These are phyloP conservation scores for Starmerella ratchasimensis DNA, from an alignment of 805 yeast species.

Conservation along the genomic window DNA sequence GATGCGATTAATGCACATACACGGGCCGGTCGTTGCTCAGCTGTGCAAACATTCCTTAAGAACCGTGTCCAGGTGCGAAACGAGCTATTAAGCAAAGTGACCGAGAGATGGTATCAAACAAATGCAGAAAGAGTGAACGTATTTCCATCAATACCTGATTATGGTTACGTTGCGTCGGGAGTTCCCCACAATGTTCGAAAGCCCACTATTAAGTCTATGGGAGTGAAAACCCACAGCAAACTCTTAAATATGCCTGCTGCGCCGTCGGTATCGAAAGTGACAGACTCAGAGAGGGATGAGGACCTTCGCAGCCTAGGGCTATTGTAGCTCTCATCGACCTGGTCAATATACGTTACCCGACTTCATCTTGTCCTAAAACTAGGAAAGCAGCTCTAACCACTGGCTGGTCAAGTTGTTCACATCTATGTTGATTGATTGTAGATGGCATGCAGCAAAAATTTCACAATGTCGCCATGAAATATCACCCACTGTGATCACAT, in stretches of 20 bases:
- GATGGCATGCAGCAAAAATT: no score
- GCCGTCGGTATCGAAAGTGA: slow-evolving; percentile 49
- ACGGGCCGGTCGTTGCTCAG: slow-evolving; percentile 57
- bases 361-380: no score
- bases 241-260: slow-evolving; percentile 52
- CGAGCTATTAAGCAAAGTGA: slow-evolving; percentile 53
- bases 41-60: slow-evolving; percentile 73
- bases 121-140: slow-evolving; percentile 74
- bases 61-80: slow-evolving; percentile 52
- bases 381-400: no score
- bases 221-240: slow-evolving; percentile 58
- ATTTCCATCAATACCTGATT: slow-evolving; percentile 46
- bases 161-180: slow-evolving; percentile 30
- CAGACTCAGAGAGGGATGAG: slow-evolving; percentile 56
- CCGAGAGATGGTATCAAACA: slow-evolving; percentile 81
- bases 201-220: slow-evolving; percentile 50
- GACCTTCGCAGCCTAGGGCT: slow-evolving; percentile 58
- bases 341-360: no score
- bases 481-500: no score
- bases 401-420: no score
- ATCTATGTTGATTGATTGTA: no score
- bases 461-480: no score
- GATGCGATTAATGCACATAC: slow-evolving; percentile 72
- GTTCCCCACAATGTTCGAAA: slow-evolving; percentile 45
- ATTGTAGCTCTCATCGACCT: no score